A percentile compares a stretch with the other conserved stretches of the same genome.
phyloP scores from a whole-genome alignment of 495 filamentous ascomycete genomes.

The Friedmanniomyces simplex region DNA sequence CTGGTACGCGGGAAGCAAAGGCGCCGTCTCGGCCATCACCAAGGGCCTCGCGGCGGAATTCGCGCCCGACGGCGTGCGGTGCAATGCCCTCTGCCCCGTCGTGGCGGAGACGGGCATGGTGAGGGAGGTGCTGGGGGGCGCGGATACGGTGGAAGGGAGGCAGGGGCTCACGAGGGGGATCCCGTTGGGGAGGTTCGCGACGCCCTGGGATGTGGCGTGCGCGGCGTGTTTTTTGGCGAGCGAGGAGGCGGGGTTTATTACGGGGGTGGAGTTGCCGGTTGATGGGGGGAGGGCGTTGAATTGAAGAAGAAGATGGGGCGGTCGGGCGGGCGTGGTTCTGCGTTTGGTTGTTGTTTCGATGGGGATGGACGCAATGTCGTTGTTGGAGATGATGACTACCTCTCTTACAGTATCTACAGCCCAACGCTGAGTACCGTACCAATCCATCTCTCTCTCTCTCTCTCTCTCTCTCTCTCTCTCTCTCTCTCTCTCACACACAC shows the following conservation, averaged over 20 bases:
- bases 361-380: too few relatives aligned
- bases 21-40: conserved; percentile 24
- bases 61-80: conserved; percentile 14
- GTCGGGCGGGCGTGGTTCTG: too few relatives aligned
- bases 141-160: conserved; percentile 50
- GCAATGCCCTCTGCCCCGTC: conserved; percentile 22
- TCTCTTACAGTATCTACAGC: too few relatives aligned
- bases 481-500: too few relatives aligned
- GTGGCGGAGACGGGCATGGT: conserved; percentile 45
- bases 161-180: conserved; percentile 55
- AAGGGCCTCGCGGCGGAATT: conserved; percentile 25
- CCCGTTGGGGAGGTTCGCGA: conserved; percentile 33
- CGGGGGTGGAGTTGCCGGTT: conserved; percentile 24
- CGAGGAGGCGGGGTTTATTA: conserved; percentile 28
- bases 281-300: conserved; percentile 23
- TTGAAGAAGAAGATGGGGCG: too few relatives aligned
- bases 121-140: conserved; percentile 29
- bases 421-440: too few relatives aligned
- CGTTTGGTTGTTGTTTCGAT: too few relatives aligned
- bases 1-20: conserved; percentile 25
- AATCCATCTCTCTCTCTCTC: too few relatives aligned
- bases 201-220: conserved; percentile 26
- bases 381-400: too few relatives aligned
- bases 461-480: too few relatives aligned
- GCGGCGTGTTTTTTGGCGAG: conserved; percentile 27